Evolutionary conservation across 177 flowering plant species (phyloP).

Genomic region (Tripterygium wilfordii): DNA sequence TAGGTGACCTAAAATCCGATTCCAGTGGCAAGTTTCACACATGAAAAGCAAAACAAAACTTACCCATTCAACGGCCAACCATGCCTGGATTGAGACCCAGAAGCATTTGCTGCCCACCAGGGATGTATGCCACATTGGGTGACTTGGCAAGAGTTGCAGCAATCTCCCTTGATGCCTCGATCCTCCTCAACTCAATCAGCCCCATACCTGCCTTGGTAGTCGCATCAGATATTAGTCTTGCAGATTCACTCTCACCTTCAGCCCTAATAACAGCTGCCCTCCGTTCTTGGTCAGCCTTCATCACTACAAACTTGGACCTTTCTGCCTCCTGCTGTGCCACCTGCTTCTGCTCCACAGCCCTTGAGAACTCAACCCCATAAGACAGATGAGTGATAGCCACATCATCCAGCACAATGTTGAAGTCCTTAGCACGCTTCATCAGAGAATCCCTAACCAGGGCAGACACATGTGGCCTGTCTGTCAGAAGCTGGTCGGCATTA

Average conservation of each 20-base stretch:
- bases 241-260: slow-evolving; percentile 90
- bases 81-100: slow-evolving; percentile 53
- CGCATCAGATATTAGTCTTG: slow-evolving; percentile 83
- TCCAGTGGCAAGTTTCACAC: no score
- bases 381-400: slow-evolving; percentile 92
- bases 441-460: slow-evolving; percentile 68
- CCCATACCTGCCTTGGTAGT: slow-evolving; percentile 79
- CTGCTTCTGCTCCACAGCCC: slow-evolving; percentile 97
- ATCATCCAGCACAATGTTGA: slow-evolving; percentile 77
- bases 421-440: slow-evolving; percentile 70
- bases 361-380: slow-evolving; percentile 83
- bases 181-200: slow-evolving; percentile 80
- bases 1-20: no score
- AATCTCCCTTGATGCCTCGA: slow-evolving; percentile 83
- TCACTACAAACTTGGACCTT: slow-evolving; percentile 80
- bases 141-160: slow-evolving; percentile 56
- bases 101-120: slow-evolving; percentile 57
- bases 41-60: slow-evolving; percentile 5
- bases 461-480: slow-evolving; percentile 86
- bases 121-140: slow-evolving; percentile 71
- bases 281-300: slow-evolving; percentile 91
- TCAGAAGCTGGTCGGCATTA: slow-evolving; percentile 88
- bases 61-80: slow-evolving; percentile 45
- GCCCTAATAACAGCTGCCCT: slow-evolving; percentile 89
- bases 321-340: slow-evolving; percentile 99